Evolutionary conservation across 2,329 filamentous ascomycete species (phyloP).

Genomic region (Mycosphaerella sp.): DNA sequence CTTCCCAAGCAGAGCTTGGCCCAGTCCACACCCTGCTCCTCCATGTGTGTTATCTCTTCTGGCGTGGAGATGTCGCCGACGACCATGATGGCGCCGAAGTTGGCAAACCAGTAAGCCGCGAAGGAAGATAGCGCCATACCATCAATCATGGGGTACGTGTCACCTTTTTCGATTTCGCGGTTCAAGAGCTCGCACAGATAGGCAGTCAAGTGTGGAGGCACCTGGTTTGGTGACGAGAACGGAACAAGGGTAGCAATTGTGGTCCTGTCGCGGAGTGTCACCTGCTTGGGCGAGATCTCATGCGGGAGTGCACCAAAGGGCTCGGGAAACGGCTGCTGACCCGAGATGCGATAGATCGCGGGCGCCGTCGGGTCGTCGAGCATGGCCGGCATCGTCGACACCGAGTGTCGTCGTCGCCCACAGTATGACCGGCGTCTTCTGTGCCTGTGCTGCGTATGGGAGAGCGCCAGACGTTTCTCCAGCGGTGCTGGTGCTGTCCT

Average conservation of each 20-base stretch:
- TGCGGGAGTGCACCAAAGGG: constrained; percentile 58
- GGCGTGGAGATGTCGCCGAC: constrained; percentile 64
- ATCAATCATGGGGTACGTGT: constrained; percentile 85
- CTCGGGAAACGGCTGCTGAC: constrained; percentile 58
- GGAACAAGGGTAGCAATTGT: constrained; percentile 79
- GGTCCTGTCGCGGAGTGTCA: constrained; percentile 75
- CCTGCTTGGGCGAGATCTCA: constrained; percentile 65
- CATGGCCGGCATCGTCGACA: constrained; percentile 61
- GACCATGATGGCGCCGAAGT: constrained; percentile 83
- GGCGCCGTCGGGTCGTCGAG: constrained; percentile 68
- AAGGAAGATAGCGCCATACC: constrained; percentile 68
- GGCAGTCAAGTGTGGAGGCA: constrained; percentile 66
- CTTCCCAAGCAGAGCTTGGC: constrained; percentile 74
- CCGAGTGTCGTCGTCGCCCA: background rate
- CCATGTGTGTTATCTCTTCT: constrained; percentile 46
- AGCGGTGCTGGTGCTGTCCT: background rate
- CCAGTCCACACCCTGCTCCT: constrained; percentile 57
- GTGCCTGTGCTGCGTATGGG: background rate
- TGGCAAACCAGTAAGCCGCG: constrained; percentile 81
- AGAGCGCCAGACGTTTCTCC: background rate
- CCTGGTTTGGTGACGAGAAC: constrained; percentile 67
- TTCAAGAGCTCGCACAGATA: constrained; percentile 81
- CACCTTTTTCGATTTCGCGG: constrained; percentile 83
- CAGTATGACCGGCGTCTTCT: background rate
- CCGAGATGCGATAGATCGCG: constrained; percentile 63